Conservation (phyloP, 2,329 filamentous ascomycete species). For the Beauveria sp. region DNA sequence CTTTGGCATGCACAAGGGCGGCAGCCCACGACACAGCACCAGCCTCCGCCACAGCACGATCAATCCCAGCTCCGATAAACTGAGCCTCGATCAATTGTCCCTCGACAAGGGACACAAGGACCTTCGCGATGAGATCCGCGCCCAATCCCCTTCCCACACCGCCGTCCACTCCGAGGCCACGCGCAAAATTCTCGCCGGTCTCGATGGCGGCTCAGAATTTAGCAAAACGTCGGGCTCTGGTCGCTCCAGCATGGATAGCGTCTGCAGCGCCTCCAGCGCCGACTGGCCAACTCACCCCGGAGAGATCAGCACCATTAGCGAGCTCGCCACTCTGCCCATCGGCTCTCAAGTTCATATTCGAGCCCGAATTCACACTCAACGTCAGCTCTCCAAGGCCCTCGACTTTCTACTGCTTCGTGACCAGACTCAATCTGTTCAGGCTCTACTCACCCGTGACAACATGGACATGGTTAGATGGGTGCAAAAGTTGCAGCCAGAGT, state of each 20-base stretch:
- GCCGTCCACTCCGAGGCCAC: conserved; percentile 12
- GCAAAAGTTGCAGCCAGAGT: conserved; percentile 72
- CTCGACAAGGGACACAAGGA: conserved; percentile 8
- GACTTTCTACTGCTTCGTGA: conserved; percentile 84
- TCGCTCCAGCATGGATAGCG: conserved; percentile 22
- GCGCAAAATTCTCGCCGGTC: conserved; percentile 9
- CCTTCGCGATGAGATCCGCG: conserved; percentile 6
- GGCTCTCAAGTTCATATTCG: conserved; percentile 35
- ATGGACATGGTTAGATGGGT: conserved; percentile 81
- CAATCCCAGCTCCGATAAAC: background rate
- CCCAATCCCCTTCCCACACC: background rate
- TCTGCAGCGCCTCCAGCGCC: conserved; percentile 27
- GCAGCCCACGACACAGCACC: background rate
- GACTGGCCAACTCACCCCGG: conserved; percentile 32
- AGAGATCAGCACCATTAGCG: conserved; percentile 30
- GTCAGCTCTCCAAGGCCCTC: conserved; percentile 72
- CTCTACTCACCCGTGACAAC: conserved; percentile 52
- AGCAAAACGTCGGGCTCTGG: conserved; percentile 6
- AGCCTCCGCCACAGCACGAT: conserved; percentile 4
- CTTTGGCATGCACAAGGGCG: conserved; percentile 12
- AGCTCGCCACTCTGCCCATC: conserved; percentile 29
- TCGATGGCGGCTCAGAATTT: conserved; percentile 9
- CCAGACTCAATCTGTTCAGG: conserved; percentile 70
- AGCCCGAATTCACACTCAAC: conserved; percentile 50
- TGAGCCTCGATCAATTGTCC: conserved; percentile 10